Conservation (phyloP, 2,329 filamentous ascomycete genomes). For the Penicillium sp. region DNA sequence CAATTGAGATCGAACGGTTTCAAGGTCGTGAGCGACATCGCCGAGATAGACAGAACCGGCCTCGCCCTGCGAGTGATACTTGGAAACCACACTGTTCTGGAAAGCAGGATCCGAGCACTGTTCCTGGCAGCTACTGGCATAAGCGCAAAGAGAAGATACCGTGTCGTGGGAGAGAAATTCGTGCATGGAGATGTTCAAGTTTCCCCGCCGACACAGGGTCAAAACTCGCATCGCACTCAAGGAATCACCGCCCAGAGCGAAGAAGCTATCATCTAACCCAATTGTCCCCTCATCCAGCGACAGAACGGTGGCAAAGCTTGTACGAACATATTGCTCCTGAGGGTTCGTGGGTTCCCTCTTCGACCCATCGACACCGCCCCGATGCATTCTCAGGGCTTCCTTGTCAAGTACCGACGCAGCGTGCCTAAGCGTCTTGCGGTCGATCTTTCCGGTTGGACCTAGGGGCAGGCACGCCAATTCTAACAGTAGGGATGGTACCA, state of each 20-base stretch:
- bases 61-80: background rate
- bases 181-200: slow-evolving; percentile 2
- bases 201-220: slow-evolving; percentile 34
- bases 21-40: background rate
- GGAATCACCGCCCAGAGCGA: slow-evolving; percentile 42
- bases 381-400: background rate
- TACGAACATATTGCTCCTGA: background rate
- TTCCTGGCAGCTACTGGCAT: no score
- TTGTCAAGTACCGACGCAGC: background rate
- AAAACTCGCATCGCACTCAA: slow-evolving; percentile 45
- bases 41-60: background rate
- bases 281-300: slow-evolving; percentile 13
- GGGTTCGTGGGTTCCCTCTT: background rate
- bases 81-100: no score
- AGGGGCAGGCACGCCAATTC: background rate
- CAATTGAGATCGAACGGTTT: background rate
- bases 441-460: background rate
- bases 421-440: background rate
- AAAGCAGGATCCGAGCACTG: no score
- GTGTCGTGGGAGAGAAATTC: background rate
- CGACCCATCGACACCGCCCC: background rate
- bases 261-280: slow-evolving; percentile 28
- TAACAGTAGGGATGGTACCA: background rate
- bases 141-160: background rate
- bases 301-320: slow-evolving; percentile 6